A percentile compares a stretch with the other conserved stretches of the same genome.
Conservation (phyloP, 116 monocot genomes). For the Dioscorea cayenensis region DNA sequence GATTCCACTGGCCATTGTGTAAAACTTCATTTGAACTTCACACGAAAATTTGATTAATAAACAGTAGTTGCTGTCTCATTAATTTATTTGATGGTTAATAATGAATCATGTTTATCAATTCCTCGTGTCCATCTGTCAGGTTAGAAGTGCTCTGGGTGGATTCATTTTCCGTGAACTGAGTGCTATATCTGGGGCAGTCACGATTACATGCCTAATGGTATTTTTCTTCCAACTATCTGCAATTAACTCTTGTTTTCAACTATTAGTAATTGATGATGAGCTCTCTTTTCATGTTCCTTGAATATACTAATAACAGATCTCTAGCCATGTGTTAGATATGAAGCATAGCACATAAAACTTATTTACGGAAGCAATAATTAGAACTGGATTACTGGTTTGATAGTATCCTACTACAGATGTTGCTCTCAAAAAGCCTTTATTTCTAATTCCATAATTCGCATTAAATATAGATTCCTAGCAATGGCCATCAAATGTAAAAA, state of each 20-base stretch:
- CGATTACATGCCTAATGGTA: conserved; percentile 95
- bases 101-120: not conserved
- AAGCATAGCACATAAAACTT: too few species aligned
- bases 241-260: not conserved
- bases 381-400: too few species aligned
- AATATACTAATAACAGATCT: too few species aligned
- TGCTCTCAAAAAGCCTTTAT: not conserved
- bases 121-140: conserved; percentile 20
- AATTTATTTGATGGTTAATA: not conserved
- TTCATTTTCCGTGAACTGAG: conserved; percentile 64
- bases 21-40: too few species aligned
- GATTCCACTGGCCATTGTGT: too few species aligned
- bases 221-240: conserved; percentile 4
- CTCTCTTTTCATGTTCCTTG: not conserved
- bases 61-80: not conserved
- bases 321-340: too few species aligned
- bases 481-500: too few species aligned
- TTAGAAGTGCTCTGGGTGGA: conserved; percentile 35
- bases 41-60: too few species aligned
- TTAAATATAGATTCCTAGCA: too few species aligned
- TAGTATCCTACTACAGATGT: not conserved
- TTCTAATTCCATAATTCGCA: not conserved
- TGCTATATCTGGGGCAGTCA: conserved; percentile 78
- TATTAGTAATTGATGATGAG: not conserved
- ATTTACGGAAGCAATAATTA: too few species aligned